phyloP scores from a whole-genome alignment of 176 grass and related monocot species.

The Areca catechu region DNA sequence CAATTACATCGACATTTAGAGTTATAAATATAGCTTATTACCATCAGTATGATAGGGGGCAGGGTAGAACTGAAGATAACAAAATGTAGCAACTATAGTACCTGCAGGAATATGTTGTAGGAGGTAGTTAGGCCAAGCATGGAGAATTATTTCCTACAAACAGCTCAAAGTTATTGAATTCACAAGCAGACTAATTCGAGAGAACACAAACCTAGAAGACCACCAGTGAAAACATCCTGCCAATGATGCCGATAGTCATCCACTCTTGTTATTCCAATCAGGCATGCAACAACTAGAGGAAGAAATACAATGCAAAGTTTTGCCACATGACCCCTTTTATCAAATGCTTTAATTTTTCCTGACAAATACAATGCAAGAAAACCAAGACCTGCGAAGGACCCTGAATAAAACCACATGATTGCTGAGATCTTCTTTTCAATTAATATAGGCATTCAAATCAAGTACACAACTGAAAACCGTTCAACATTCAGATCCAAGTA shows the following conservation, averaged over 20 bases:
- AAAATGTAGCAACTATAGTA: conserved; percentile 31
- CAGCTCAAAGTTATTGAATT: background rate
- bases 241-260: conserved; percentile 87
- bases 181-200: background rate
- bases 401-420: conserved; percentile 16
- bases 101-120: conserved; percentile 31
- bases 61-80: conserved; percentile 87
- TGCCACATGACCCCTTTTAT: conserved; percentile 49
- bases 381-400: conserved; percentile 85
- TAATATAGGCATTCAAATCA: no score
- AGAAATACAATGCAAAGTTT: conserved; percentile 83
- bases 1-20: background rate
- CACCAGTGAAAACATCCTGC: conserved; percentile 69
- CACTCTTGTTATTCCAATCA: conserved; percentile 66
- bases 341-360: conserved; percentile 65
- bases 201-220: conserved; percentile 55
- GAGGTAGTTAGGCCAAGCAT: background rate
- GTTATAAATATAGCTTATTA: conserved; percentile 8
- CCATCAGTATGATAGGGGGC: conserved; percentile 61
- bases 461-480: no score
- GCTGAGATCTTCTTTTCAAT: no score
- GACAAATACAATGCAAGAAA: conserved; percentile 68
- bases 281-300: conserved; percentile 58
- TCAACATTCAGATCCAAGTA: no score
- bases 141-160: background rate